Percentiles rank a stretch among this genome's conserved stretches.
Evolutionary conservation across 176 grass and related monocot species (phyloP).

Genomic region (Bromus sterilis): DNA sequence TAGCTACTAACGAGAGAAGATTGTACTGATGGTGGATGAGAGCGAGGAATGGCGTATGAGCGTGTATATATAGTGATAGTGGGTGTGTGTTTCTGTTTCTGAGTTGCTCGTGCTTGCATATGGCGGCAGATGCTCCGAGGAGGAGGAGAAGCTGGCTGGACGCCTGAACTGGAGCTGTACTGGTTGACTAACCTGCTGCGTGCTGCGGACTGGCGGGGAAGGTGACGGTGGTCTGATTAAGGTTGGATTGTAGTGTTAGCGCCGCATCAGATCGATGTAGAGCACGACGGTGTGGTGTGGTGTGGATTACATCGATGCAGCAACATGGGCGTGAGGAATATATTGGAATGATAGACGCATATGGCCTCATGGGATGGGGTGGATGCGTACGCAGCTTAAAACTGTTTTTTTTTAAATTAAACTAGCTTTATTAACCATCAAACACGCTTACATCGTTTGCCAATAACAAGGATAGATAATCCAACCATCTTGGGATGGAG

Average conservation of each 20-base stretch:
- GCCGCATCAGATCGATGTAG: not conserved
- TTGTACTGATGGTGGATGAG: not conserved
- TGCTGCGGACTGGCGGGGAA: not conserved
- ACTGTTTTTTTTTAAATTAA: too few relatives aligned
- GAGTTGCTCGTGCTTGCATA: not conserved
- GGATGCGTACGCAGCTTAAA: too few relatives aligned
- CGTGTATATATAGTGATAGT: conserved; percentile 21
- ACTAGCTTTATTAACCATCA: too few relatives aligned
- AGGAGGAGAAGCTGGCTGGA: not conserved
- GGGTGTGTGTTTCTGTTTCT: not conserved
- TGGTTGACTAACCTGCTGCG: conserved; percentile 23
- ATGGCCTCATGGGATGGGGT: not conserved
- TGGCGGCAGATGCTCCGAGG: not conserved
- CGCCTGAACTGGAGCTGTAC: conserved; percentile 25
- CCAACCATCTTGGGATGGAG: too few relatives aligned
- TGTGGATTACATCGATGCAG: conserved; percentile 5
- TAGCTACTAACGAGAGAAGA: not conserved
- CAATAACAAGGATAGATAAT: too few relatives aligned
- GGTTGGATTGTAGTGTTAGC: not conserved
- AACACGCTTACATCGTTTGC: too few relatives aligned
- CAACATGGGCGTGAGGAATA: conserved; percentile 7
- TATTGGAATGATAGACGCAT: not conserved
- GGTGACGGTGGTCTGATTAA: conserved; percentile 20
- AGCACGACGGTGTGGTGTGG: conserved; percentile 7
- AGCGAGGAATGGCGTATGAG: not conserved